Evolutionary conservation across 2,329 filamentous ascomycete genomes (phyloP).

Genomic region (Sarocladium kiliense): DNA sequence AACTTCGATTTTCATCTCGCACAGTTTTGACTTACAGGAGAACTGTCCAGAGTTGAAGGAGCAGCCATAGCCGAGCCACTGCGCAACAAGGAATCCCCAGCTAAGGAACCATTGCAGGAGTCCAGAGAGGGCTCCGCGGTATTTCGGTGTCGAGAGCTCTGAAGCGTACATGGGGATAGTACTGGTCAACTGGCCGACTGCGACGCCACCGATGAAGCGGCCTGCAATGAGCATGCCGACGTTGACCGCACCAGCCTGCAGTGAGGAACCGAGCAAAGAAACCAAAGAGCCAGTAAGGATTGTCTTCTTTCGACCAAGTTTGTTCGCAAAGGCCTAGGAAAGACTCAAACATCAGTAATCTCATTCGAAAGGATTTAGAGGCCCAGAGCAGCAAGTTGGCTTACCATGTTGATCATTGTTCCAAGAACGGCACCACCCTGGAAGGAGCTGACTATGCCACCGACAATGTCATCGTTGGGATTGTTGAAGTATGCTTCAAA

Average conservation of each 20-base stretch:
- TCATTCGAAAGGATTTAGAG: too few species aligned
- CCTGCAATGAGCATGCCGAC: slow-evolving; percentile 41
- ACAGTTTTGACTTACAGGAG: slow-evolving; percentile 22
- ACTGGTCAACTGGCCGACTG: slow-evolving; percentile 41
- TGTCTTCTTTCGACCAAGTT: slow-evolving; percentile 21
- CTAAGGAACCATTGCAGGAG: slow-evolving; percentile 40
- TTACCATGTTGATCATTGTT: slow-evolving; percentile 22
- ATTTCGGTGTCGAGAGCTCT: slow-evolving; percentile 32
- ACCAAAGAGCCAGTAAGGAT: slow-evolving; percentile 25
- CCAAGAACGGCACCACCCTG: slow-evolving; percentile 22
- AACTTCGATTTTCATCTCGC: too few species aligned
- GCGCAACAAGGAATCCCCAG: slow-evolving; percentile 34
- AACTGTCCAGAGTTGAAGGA: slow-evolving; percentile 20
- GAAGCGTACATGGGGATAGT: slow-evolving; percentile 42
- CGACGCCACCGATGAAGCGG: slow-evolving; percentile 42
- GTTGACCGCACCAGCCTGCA: slow-evolving; percentile 25
- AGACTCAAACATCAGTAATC: neutral
- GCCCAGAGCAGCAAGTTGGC: slow-evolving; percentile 5
- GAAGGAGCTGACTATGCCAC: slow-evolving; percentile 22
- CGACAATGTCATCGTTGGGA: slow-evolving; percentile 21
- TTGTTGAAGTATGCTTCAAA: slow-evolving; percentile 37
- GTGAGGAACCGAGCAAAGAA: slow-evolving; percentile 22
- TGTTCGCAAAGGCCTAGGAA: slow-evolving; percentile 20
- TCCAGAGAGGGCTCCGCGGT: slow-evolving; percentile 32
- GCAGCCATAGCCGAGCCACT: slow-evolving; percentile 27